phyloP scores from a whole-genome alignment of 345 rosid species.

The Salix dunnii region DNA sequence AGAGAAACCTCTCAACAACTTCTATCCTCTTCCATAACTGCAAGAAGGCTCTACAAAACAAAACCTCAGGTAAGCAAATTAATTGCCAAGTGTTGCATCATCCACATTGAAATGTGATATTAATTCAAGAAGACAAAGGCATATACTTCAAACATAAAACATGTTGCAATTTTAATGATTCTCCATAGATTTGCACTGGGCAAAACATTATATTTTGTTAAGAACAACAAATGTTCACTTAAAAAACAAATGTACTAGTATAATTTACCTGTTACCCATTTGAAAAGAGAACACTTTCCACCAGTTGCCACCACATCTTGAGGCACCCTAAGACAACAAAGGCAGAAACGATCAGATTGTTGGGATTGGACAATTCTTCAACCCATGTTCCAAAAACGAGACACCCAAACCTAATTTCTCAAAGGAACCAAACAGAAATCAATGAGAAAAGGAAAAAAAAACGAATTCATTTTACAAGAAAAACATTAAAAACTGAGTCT shows the following conservation, averaged over 20 bases:
- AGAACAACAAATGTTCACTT: background rate
- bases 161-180: background rate
- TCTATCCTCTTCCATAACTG: background rate
- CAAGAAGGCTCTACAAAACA: constrained; percentile 1
- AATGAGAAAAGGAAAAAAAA: background rate
- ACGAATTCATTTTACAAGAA: background rate
- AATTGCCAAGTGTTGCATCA: background rate
- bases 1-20: background rate
- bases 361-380: background rate
- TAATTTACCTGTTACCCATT: constrained; percentile 81
- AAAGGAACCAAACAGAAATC: background rate
- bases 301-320: constrained; percentile 94
- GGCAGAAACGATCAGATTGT: background rate
- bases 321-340: constrained; percentile 66
- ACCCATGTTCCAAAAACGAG: background rate
- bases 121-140: background rate
- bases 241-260: background rate
- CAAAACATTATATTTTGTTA: background rate
- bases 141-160: background rate
- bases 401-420: background rate
- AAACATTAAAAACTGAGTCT: background rate
- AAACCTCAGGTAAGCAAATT: background rate
- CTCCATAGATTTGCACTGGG: background rate
- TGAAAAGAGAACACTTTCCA: constrained; percentile 76
- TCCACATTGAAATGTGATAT: background rate